phyloP scores from a whole-genome alignment of 352 stramenopile species.

The Elongisporangium undulatum region DNA sequence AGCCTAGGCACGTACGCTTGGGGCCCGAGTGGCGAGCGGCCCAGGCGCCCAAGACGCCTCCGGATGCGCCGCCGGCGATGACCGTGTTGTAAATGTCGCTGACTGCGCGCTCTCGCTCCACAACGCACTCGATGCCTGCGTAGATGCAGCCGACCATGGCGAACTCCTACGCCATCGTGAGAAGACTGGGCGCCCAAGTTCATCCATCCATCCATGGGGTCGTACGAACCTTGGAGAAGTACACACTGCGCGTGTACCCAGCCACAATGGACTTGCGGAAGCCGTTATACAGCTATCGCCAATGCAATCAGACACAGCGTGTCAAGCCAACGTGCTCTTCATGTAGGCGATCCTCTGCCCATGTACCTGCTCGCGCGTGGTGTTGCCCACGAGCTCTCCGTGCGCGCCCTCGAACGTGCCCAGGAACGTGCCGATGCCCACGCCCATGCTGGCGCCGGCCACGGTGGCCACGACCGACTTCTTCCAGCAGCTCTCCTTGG shows the following conservation, averaged over 20 bases:
- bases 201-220: neutral
- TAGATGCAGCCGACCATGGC: constrained; percentile 77
- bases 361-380: constrained; percentile 77
- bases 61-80: constrained; percentile 64
- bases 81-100: constrained; percentile 80
- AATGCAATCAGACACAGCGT: constrained; percentile 2
- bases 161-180: constrained; percentile 57
- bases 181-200: neutral
- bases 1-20: constrained; percentile 32
- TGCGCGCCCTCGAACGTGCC: constrained; percentile 86
- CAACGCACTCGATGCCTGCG: constrained; percentile 74
- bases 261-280: constrained; percentile 81
- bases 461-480: constrained; percentile 76
- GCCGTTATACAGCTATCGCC: constrained; percentile 70
- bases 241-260: constrained; percentile 75
- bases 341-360: neutral
- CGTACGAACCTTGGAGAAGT: constrained; percentile 73
- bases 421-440: constrained; percentile 81
- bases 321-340: neutral
- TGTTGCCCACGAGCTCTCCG: constrained; percentile 78
- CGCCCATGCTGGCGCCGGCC: constrained; percentile 66
- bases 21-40: constrained; percentile 54
- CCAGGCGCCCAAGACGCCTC: constrained; percentile 62
- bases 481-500: constrained; percentile 80
- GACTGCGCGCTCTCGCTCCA: constrained; percentile 74